A percentile compares a stretch with the other conserved stretches of the same genome.
Evolutionary conservation across 2,329 filamentous ascomycete species (phyloP).

Genomic region (Pseudogymnoascus sp.): DNA sequence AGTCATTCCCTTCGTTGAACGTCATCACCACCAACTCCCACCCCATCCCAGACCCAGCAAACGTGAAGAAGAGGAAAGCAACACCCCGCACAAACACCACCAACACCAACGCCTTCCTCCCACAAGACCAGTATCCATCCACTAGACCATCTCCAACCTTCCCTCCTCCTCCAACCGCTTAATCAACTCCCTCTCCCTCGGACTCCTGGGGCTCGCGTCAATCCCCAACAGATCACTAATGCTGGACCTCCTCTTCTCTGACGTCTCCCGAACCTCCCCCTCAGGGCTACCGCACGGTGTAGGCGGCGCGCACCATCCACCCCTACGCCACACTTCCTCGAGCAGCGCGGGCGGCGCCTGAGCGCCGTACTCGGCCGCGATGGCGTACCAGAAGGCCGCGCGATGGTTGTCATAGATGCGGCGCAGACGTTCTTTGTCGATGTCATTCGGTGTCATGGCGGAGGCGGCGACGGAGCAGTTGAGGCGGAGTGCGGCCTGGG

Average conservation of each 20-base stretch:
- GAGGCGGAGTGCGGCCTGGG: constrained; percentile 39
- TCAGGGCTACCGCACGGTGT: constrained; percentile 29
- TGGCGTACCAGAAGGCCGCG: constrained; percentile 62
- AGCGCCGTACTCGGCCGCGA: constrained; percentile 64
- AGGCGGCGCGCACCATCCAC: constrained; percentile 28
- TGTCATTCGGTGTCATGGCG: constrained; percentile 33
- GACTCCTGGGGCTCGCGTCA: constrained; percentile 49
- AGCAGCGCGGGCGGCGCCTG: constrained; percentile 54
- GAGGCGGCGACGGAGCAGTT: constrained; percentile 45
- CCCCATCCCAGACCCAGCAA: not conserved
- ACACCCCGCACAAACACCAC: too few relatives aligned
- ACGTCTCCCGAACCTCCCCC: constrained; percentile 10
- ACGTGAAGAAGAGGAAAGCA: not conserved
- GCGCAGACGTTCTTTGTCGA: constrained; percentile 59
- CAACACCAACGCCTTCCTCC: not conserved
- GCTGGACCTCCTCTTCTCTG: constrained; percentile 30
- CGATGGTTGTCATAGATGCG: constrained; percentile 64
- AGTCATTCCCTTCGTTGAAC: not conserved
- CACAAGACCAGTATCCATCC: not conserved
- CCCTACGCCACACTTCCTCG: constrained; percentile 56
- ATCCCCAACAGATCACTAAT: constrained; percentile 57
- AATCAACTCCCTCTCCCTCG: constrained; percentile 49
- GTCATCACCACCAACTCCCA: not conserved
- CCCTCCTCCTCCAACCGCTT: constrained; percentile 45
- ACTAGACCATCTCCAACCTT: not conserved